phyloP scores from a whole-genome alignment of 305 asterid genomes.

The Fraxinus greggii region DNA sequence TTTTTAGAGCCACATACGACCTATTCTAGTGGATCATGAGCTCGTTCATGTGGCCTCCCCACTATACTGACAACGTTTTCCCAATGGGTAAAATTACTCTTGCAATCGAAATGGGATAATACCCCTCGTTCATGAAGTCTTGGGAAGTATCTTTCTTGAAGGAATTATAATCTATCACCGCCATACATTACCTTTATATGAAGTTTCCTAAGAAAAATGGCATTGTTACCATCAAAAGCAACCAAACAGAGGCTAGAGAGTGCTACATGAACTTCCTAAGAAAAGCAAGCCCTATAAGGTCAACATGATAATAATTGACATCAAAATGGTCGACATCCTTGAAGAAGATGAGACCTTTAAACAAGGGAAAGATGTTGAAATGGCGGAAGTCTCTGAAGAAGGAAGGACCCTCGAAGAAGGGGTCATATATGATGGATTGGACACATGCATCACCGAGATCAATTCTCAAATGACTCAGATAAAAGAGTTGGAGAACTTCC shows the following conservation, averaged over 20 bases:
- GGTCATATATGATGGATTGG: background rate
- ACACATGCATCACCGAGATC: background rate
- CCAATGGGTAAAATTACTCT: background rate
- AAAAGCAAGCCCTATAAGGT: background rate
- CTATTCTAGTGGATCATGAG: background rate
- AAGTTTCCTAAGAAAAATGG: no score
- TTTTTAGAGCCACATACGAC: background rate
- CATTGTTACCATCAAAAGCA: background rate
- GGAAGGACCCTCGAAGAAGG: background rate
- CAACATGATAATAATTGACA: background rate
- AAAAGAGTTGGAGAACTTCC: no score
- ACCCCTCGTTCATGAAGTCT: background rate
- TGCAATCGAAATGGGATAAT: background rate
- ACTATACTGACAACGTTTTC: no score
- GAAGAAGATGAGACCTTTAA: background rate
- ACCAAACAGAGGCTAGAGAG: background rate
- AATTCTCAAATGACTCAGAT: background rate
- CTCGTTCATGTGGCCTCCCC: background rate
- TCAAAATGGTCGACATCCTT: background rate
- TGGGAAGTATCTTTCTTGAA: background rate
- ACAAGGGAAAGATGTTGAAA: background rate
- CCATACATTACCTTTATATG: background rate
- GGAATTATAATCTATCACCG: background rate
- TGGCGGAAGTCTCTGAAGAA: background rate
- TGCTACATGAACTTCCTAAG: background rate